Conservation (phyloP, 805 yeast species). For the Yamadazyma endophytica region DNA sequence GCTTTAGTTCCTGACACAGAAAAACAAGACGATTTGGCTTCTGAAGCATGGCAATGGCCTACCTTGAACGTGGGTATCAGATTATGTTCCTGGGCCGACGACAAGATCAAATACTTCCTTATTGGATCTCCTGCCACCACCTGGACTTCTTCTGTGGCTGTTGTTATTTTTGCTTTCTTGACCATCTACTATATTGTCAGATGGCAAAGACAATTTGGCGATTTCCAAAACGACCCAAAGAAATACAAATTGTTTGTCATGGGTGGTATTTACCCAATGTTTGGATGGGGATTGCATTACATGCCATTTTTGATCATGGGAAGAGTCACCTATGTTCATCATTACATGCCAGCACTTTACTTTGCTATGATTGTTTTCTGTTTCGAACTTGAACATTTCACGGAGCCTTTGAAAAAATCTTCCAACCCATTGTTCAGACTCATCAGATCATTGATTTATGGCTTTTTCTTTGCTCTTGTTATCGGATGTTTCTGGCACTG, state of each 20-base stretch:
- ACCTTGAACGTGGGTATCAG: slow-evolving; percentile 62
- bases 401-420: slow-evolving; percentile 20
- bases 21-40: slow-evolving; percentile 66
- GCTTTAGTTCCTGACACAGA: slow-evolving; percentile 76
- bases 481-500: slow-evolving; percentile 40
- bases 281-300: slow-evolving; percentile 88
- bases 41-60: slow-evolving; percentile 86
- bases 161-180: slow-evolving; percentile 49
- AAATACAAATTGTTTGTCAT: slow-evolving; percentile 53
- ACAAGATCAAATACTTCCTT: slow-evolving; percentile 56
- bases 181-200: slow-evolving; percentile 35
- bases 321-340: slow-evolving; percentile 95
- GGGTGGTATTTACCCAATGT: slow-evolving; percentile 79
- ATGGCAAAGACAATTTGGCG: slow-evolving; percentile 71
- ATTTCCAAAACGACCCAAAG: slow-evolving; percentile 44
- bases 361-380: slow-evolving; percentile 82
- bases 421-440: slow-evolving; percentile 13
- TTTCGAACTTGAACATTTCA: slow-evolving; percentile 51
- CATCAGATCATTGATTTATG: slow-evolving; percentile 20
- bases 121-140: slow-evolving; percentile 67
- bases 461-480: slow-evolving; percentile 27
- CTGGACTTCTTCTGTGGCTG: slow-evolving; percentile 64
- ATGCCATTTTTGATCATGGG: slow-evolving; percentile 91
- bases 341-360: slow-evolving; percentile 90
- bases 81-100: slow-evolving; percentile 69